Evolutionary conservation across 2,329 filamentous ascomycete species (phyloP), one percentile per base, ranked within the genome.

Genomic region (Whalleya microplaca): DNA sequence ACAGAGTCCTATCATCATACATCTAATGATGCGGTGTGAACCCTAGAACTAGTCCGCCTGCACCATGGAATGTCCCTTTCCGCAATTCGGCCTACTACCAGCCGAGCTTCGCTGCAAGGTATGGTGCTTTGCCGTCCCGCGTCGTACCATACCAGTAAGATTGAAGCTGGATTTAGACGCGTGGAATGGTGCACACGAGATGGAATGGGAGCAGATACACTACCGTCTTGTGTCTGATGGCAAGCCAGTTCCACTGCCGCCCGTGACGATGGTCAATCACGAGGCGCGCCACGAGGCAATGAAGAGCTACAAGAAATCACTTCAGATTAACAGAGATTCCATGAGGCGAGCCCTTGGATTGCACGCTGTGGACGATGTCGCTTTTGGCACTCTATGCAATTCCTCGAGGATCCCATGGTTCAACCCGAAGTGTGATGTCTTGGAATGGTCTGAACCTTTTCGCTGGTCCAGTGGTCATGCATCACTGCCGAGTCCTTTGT

Each of bases 401-500:
- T 41, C 51, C 18, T 48, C 53, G 1, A 45, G 16, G 18, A 49
- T 64, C 42, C 27, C 52, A 21, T 48, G 27, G 16, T 63, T 65
- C 27, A 46, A 60, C 29, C 19, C 45, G 19, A 53, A 59, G 4
- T 21, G 32, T 40, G 63, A 66, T 21, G 56, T 59, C 14, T 56
- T 66, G 14, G 47, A 52, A 18, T 66, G 64, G 64, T 23, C 18
- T 8, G 51, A 54, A 16, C 53, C 63, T 5, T 16, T 20, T 14
- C 63, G 57, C 32, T 65, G 64, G 64, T 43, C 21, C 10, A 19
- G 37, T 21, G 42, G 10, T 2, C 27, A 29, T 12, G 21, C 21
- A 10, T 14, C 47, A 1, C 41, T 42, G n/a, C 49, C 53, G 1
- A 47, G 52, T 37, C 63, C 59, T 2, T 43, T 66, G 41, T 65